Conservation (phyloP, 2,329 filamentous ascomycete genomes). For the Aspergillus sp. region DNA sequence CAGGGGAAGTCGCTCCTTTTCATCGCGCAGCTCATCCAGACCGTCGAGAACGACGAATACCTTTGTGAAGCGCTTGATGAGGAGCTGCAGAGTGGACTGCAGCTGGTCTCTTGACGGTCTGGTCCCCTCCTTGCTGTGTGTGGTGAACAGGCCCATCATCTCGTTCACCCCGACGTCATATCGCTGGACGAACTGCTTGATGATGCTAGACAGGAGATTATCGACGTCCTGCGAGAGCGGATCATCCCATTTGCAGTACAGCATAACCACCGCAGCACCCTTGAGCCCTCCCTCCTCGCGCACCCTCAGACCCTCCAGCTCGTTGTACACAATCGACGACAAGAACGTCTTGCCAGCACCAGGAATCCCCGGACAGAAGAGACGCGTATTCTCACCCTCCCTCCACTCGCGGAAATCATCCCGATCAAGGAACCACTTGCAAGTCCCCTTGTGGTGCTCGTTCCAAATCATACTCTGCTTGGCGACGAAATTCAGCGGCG, state of each 20-base stretch:
- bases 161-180: neutral
- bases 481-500: conserved; percentile 9
- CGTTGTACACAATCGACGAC: conserved; percentile 8
- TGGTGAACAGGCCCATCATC: neutral
- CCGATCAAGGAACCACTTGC: conserved; percentile 9
- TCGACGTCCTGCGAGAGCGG: conserved; percentile 7
- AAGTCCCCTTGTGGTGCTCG: conserved; percentile 9
- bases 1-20: neutral
- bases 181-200: conserved; percentile 11
- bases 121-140: conserved; percentile 1
- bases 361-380: conserved; percentile 8
- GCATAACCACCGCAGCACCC: conserved; percentile 12
- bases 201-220: conserved; percentile 2
- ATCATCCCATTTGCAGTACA: conserved; percentile 22
- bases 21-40: conserved; percentile 4
- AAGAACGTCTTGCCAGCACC: conserved; percentile 11
- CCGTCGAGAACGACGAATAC: conserved; percentile 10
- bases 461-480: conserved; percentile 13
- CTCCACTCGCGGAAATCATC: conserved; percentile 6
- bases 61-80: neutral
- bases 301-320: conserved; percentile 3
- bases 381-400: neutral
- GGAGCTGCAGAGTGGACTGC: neutral
- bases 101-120: neutral
- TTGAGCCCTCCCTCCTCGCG: conserved; percentile 3